Base-by-base conservation (phyloP, 1,284 basidiomycete genomes). In the Vanrija sp. region DNA sequence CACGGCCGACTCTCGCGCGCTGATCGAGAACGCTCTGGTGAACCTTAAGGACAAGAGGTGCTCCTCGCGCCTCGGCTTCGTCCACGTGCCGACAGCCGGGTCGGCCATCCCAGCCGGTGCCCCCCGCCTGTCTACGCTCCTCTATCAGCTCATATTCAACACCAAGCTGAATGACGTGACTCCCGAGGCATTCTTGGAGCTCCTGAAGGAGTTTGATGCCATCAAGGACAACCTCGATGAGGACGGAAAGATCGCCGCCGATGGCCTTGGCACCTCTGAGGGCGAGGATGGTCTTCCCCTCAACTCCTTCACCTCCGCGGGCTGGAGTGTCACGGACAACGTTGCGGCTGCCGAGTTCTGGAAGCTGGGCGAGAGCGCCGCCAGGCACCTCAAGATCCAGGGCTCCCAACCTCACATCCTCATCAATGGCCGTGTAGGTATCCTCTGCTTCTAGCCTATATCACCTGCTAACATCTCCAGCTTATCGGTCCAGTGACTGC, bases 341-440 rank as follows among this genome's bases (percentile, higher is more conserved):
- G 69, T 64, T 6, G 69, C 65, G 12, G 65, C 75, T 4, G 60
- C 64, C 6, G 51, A 64, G 14, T 77, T 73, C 65, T 78, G 76
- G 76, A 54, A 65, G 4, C 29, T 55, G 21, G 68, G 68, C 18
- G 46, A 42, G 16, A 43, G 42, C 3, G 61, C 74, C 25, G 65
- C 60, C 1, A 43, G 63, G 7, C 57, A 56, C 44, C 65, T 92
- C 1, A 81, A 81, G 1, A 64, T 93, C 38, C 63, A 73, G 12
- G 80, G 82, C 1, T 85, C 86, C 0, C 74, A 85, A 54, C 79
- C 80, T 16, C 86, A 81, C 1, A 55, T 96, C 19, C 64, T 93
- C 39, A 78, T 89, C 49, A 95, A 95, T 64, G 92, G 92, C 39
- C 80, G 92, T 34, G 90, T 92, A 68, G 68, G 77, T 55, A 29